A percentile compares a stretch with the other conserved stretches of the same genome.
Evolutionary conservation across 805 yeast genomes (phyloP).

Genomic region (Candida sanyiensis): DNA sequence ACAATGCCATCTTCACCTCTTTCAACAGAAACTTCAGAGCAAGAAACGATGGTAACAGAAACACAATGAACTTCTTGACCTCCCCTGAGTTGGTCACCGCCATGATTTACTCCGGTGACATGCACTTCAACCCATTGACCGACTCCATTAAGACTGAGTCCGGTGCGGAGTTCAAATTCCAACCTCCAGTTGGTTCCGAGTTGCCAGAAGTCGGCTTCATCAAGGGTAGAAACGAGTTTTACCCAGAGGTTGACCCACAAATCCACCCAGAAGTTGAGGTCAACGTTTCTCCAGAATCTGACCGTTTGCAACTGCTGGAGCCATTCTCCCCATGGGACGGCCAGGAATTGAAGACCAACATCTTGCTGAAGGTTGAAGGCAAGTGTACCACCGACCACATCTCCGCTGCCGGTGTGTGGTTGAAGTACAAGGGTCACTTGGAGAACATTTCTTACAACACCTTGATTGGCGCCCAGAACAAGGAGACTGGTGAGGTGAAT

Average conservation of each 20-base stretch:
- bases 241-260: slow-evolving; percentile 65
- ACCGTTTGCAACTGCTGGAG: slow-evolving; percentile 83
- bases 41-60: slow-evolving; percentile 97
- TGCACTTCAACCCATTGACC: slow-evolving; percentile 84
- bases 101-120: slow-evolving; percentile 90
- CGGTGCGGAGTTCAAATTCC: slow-evolving; percentile 72
- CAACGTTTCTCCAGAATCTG: slow-evolving; percentile 80
- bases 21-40: slow-evolving; percentile 97
- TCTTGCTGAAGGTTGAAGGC: slow-evolving; percentile 89
- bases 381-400: slow-evolving; percentile 98
- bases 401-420: slow-evolving; percentile 98
- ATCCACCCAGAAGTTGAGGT: slow-evolving; percentile 56
- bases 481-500: slow-evolving; percentile 95
- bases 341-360: slow-evolving; percentile 68
- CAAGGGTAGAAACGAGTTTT: slow-evolving; percentile 66
- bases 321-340: slow-evolving; percentile 89
- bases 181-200: slow-evolving; percentile 79
- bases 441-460: slow-evolving; percentile 95
- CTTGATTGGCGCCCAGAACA: slow-evolving; percentile 92
- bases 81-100: slow-evolving; percentile 98
- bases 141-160: slow-evolving; percentile 70
- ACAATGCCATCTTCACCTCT: slow-evolving; percentile 90
- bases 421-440: slow-evolving; percentile 95
- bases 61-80: slow-evolving; percentile 96
- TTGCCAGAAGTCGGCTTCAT: slow-evolving; percentile 76